phyloP scores from a whole-genome alignment of 2,329 filamentous ascomycete species.

The Chaetomiaceae sp. region DNA sequence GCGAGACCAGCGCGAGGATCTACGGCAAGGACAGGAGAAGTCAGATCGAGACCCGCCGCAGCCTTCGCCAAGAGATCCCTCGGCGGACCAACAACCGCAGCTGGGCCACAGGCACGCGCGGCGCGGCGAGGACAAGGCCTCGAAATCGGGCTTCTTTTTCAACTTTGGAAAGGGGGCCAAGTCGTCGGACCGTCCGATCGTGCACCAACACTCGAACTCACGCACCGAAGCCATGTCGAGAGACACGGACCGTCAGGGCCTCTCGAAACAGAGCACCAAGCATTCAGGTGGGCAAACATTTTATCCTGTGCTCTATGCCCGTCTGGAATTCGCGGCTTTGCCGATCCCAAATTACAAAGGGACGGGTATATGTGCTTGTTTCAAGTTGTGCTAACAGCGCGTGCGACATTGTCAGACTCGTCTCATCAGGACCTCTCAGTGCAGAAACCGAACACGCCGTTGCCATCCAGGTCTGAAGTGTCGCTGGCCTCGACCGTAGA shows the following conservation, averaged over 20 bases:
- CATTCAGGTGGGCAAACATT: slow-evolving; percentile 29
- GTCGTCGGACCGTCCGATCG: slow-evolving; percentile 34
- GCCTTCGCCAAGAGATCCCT: slow-evolving; percentile 16
- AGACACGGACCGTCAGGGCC: slow-evolving; percentile 30
- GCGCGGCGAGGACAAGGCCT: slow-evolving; percentile 40
- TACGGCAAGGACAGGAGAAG: slow-evolving; percentile 24
- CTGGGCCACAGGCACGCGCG: slow-evolving; percentile 34
- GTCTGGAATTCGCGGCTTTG: slow-evolving; percentile 3
- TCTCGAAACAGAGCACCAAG: slow-evolving; percentile 30
- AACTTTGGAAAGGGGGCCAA: slow-evolving; percentile 47
- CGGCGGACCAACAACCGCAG: slow-evolving; percentile 26
- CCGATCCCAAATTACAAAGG: background rate
- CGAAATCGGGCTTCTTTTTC: slow-evolving; percentile 48
- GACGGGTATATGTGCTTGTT: slow-evolving; percentile 10
- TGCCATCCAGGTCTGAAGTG: slow-evolving; percentile 47
- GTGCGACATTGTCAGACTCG: slow-evolving; percentile 27
- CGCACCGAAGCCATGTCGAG: slow-evolving; percentile 38
- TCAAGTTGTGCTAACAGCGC: slow-evolving; percentile 21
- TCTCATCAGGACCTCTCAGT: slow-evolving; percentile 25
- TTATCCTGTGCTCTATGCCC: background rate
- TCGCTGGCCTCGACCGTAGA: slow-evolving; percentile 49
- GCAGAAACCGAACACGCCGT: slow-evolving; percentile 27
- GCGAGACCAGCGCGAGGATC: slow-evolving; percentile 19
- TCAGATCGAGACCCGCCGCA: slow-evolving; percentile 19
- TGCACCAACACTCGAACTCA: slow-evolving; percentile 35